Evolutionary conservation across 202 grass and related monocot genomes (phyloP).

Genomic region (Bolboschoenoplectus hybrid): DNA sequence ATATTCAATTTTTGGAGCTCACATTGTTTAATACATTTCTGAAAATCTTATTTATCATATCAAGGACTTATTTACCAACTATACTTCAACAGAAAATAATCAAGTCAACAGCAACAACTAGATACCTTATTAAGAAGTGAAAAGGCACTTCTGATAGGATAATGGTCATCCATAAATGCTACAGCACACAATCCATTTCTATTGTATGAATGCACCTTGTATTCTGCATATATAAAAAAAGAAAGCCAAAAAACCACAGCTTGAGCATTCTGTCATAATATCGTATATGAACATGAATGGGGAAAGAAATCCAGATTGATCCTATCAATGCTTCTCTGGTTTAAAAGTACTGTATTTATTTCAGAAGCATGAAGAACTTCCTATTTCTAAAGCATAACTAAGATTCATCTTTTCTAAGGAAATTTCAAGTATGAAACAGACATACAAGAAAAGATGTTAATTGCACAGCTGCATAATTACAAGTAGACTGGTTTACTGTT

Average conservation of each 20-base stretch:
- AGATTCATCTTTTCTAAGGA: background rate
- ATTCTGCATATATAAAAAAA: constrained; percentile 55
- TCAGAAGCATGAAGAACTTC: background rate
- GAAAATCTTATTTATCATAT: background rate
- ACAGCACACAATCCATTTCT: constrained; percentile 78
- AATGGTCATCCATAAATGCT: constrained; percentile 99
- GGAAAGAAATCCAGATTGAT: background rate
- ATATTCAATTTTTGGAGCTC: background rate
- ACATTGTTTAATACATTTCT: background rate
- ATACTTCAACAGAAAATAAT: constrained; percentile 19
- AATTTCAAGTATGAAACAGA: background rate
- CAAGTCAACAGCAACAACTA: background rate
- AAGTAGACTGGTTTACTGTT: background rate
- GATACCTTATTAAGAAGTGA: constrained; percentile 90
- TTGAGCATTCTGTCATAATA: background rate
- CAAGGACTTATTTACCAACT: background rate
- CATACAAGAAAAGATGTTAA: background rate
- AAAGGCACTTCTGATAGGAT: constrained; percentile 93
- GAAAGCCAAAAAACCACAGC: background rate
- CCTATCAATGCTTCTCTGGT: background rate
- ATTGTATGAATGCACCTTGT: constrained; percentile 97
- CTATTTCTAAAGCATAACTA: background rate
- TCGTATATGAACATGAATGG: background rate
- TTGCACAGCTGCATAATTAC: background rate
- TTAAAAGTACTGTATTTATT: background rate